phyloP scores from a whole-genome alignment of 768 basidiomycete species.

The Tremella fuciformis region DNA sequence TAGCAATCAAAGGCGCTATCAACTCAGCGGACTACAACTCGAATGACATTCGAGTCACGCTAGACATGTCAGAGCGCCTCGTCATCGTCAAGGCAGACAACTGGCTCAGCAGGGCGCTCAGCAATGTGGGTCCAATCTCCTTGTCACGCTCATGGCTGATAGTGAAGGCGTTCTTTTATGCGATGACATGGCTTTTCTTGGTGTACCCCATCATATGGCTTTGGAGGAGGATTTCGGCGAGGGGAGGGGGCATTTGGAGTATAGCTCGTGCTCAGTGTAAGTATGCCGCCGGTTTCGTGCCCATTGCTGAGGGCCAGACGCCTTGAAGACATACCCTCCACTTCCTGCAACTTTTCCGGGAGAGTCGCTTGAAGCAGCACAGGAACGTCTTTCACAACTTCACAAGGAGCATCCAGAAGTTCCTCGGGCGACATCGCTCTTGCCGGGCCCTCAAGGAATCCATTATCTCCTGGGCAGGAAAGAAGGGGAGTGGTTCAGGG shows the following conservation, averaged over 20 bases:
- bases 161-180: slow-evolving; percentile 54
- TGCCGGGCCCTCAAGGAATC: slow-evolving; percentile 47
- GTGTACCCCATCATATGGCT: slow-evolving; percentile 81
- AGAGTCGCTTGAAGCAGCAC: slow-evolving; percentile 24
- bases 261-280: slow-evolving; percentile 21
- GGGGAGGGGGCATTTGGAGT: slow-evolving; percentile 60
- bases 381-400: slow-evolving; percentile 21
- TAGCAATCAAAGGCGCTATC: slow-evolving; percentile 31
- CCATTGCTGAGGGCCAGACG: slow-evolving; percentile 17
- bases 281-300: slow-evolving; percentile 4
- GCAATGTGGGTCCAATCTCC: slow-evolving; percentile 20
- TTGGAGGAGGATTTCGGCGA: slow-evolving; percentile 63
- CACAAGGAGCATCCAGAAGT: slow-evolving; percentile 34
- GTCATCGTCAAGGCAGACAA: slow-evolving; percentile 70
- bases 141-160: neutral
- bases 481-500: slow-evolving; percentile 76
- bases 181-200: slow-evolving; percentile 65
- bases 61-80: slow-evolving; percentile 56
- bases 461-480: slow-evolving; percentile 59
- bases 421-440: slow-evolving; percentile 21
- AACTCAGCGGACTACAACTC: slow-evolving; percentile 35
- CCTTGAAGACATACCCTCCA: slow-evolving; percentile 34
- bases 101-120: slow-evolving; percentile 51
- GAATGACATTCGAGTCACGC: slow-evolving; percentile 56
- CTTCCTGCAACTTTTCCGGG: slow-evolving; percentile 33